Evolutionary conservation across 2,329 filamentous ascomycete species (phyloP), one percentile per base, ranked within the genome.

Genomic region (Westerdykella aurantiaca): DNA sequence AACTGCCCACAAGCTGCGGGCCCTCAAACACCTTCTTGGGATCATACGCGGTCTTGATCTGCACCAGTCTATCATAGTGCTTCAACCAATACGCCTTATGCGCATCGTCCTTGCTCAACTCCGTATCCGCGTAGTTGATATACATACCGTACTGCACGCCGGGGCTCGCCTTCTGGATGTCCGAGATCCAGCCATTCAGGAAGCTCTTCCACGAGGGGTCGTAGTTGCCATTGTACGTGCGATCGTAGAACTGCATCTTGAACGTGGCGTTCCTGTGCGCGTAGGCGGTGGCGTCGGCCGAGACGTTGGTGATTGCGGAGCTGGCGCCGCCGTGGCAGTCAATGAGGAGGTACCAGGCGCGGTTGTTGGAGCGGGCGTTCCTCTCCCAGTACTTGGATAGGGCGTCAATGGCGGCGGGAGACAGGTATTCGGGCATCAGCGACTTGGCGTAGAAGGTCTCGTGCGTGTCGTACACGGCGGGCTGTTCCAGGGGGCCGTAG

Each of bases 101-200:
- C 4, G 74, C 74, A 29, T 67, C 64, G 1, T 63, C 61, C 25
- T 64, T 63, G 38, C 62, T 64, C 50, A 77, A 57, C 33, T 61
- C 67, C 7, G 72, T 65, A 56, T 77, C 74, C 14, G 71, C 69
- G 49, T 77, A 77, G 57, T 77, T 77, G 52, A 71, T 69, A 52
- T 77, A 78, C 61, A 71, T 71, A 16, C 70, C 71, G 60, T 66
- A 71, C 23, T 66, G 52, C 23, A 41, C 43, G 2, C 39, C 47
- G 0, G 47, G 43, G 6, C 47, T 56, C 17, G 56, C 56, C 37
- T 56, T 46, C 11, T 45, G 56, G 40, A 68, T 52, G 6, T 52
- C 56, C 13, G 64, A 58, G 21, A 69, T 61, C 62, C 69, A 72
- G 38, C 61, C 60, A 23, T 70, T 60, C 17, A 72, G 34, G 38